These are phyloP conservation scores for Cenchrus fungigraminus DNA, from an alignment of 176 grass and related monocot species.

Conservation along the genomic window DNA sequence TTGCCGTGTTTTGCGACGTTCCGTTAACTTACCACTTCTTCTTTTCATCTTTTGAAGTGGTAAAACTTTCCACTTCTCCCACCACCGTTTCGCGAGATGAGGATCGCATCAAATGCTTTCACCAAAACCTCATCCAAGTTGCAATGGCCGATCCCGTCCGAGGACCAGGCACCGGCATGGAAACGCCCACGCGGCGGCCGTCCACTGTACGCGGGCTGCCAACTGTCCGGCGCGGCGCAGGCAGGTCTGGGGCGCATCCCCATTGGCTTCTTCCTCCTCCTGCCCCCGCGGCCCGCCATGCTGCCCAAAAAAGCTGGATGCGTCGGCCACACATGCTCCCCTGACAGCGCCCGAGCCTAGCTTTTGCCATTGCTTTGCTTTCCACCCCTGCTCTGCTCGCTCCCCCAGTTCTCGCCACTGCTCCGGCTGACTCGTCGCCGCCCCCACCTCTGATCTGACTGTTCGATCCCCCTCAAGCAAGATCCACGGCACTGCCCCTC, in stretches of 20 bases:
- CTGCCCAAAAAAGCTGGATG: slow-evolving; percentile 38
- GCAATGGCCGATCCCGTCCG: not conserved
- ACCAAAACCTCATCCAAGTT: not conserved
- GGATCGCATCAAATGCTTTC: not conserved
- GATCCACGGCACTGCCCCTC: not conserved
- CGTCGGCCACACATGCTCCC: slow-evolving; percentile 45
- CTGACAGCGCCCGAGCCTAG: not conserved
- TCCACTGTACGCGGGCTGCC: not conserved
- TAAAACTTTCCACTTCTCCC: not conserved
- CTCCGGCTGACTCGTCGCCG: slow-evolving; percentile 41
- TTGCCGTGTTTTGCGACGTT: not conserved
- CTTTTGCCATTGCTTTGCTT: slow-evolving; percentile 1
- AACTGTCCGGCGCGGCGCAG: not conserved
- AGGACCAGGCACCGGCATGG: not conserved
- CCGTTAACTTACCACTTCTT: too few species aligned
- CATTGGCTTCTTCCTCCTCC: slow-evolving; percentile 14
- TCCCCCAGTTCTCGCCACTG: slow-evolving; percentile 14
- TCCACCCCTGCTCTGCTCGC: slow-evolving; percentile 12
- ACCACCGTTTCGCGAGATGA: not conserved
- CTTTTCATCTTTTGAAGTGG: not conserved
- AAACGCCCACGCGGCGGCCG: not conserved
- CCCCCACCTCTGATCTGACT: slow-evolving; percentile 39
- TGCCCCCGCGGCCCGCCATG: slow-evolving; percentile 3
- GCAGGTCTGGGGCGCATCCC: too few species aligned
- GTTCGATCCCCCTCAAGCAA: slow-evolving; percentile 21